Evolutionary conservation across 148 eudicot species (phyloP), one percentile per base, ranked within the genome.

Genomic region (Amaranthus cruentus): DNA sequence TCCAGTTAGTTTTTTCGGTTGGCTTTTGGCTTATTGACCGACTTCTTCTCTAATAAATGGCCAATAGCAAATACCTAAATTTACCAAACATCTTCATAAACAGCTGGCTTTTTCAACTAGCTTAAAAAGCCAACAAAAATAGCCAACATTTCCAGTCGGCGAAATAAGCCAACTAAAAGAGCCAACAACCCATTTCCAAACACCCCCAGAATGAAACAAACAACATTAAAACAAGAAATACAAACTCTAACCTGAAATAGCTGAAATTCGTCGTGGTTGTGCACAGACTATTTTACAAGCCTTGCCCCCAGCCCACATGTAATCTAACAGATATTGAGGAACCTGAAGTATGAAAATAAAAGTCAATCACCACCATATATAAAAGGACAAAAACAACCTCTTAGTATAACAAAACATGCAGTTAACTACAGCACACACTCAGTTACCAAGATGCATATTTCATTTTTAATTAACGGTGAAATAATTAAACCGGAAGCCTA

Each of bases 201-300:
- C 38, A 28, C 38, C 38, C 2, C 38, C 38, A 28, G 2, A 28
- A 28, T 28, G 54, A 44, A 44, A 60, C 54, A 71, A 21, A 38
- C 3, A 48, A 13, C 12, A 70, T 53, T 44, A 12, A 76, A 51
- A 58, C 15, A 46, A 54, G 5, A 52, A 38, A 42, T n/a, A 15
- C 1, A 42, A 51, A 52, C 68, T 48, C 66, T 42, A 73, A 91
- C 98, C 98, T 84, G 98, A 87, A 69, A 67, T 86, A 73, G 98
- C 98, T 10, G 98, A 94, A 68, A 94, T 94, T 74, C 98, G 84
- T 8, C 97, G 86, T 54, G 98, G 98, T 78, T 94, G 98, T 44
- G 98, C 91, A 71, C 98, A 94, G 68, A 94, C 80, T 72, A 94
- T 77, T 83, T 94, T 94, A 82, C 98, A 94, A 60, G 88, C 55